Conservation (phyloP, 2,329 filamentous ascomycete genomes). For the Xylariaceae sp. region DNA sequence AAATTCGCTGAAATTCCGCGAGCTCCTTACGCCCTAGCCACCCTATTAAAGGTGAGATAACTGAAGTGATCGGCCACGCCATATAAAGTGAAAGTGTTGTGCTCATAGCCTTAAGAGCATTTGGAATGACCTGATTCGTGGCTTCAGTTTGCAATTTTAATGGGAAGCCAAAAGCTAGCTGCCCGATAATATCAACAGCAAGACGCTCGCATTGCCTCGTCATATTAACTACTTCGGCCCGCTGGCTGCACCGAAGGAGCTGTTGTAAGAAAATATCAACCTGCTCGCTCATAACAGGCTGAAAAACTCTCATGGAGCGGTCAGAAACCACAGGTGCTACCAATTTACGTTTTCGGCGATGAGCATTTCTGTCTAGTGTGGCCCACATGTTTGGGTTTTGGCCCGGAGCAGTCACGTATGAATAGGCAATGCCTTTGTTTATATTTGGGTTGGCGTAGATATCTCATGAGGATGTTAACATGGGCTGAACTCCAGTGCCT, state of each 20-base stretch:
- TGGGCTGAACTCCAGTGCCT: too few relatives aligned
- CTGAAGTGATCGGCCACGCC: neutral
- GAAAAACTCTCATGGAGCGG: slow-evolving; percentile 22
- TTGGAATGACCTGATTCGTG: neutral
- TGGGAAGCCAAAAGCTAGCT: slow-evolving; percentile 18
- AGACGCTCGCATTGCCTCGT: slow-evolving; percentile 16
- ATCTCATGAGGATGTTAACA: too few relatives aligned
- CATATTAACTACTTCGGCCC: slow-evolving; percentile 20
- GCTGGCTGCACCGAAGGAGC: slow-evolving; percentile 3
- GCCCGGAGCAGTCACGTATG: too few relatives aligned
- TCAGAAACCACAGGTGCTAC: slow-evolving; percentile 21
- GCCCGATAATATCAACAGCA: slow-evolving; percentile 25
- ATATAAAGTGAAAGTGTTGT: neutral
- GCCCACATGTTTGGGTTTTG: too few relatives aligned
- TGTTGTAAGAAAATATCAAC: slow-evolving; percentile 24
- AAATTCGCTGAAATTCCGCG: neutral
- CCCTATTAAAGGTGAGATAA: neutral
- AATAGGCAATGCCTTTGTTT: too few relatives aligned
- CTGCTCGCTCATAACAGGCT: slow-evolving; percentile 19
- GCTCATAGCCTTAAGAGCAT: neutral
- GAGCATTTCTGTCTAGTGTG: slow-evolving; percentile 17
- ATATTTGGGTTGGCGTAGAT: too few relatives aligned
- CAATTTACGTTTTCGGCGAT: slow-evolving; percentile 23
- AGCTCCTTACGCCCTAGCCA: slow-evolving; percentile 3
- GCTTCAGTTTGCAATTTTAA: slow-evolving; percentile 19